Conservation (phyloP, 1,139 yeast species). For the Pneumocystis murina region DNA sequence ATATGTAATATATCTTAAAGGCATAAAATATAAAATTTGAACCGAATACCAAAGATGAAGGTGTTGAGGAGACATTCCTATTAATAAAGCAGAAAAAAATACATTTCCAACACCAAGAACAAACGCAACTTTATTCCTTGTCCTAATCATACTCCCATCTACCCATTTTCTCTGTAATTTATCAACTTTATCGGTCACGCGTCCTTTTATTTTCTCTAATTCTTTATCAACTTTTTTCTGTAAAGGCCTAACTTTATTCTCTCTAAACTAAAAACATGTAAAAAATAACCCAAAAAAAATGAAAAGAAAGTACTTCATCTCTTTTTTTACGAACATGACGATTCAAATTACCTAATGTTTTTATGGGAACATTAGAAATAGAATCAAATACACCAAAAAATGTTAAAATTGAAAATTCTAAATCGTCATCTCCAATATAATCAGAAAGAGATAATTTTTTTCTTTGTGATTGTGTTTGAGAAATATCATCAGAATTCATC, state of each 20-base stretch:
- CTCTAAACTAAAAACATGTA: neutral
- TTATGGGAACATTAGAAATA: neutral
- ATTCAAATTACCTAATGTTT: neutral
- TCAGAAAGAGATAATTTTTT: neutral
- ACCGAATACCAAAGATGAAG: slow-evolving; percentile 65
- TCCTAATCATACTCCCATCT: slow-evolving; percentile 28
- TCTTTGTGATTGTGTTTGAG: neutral
- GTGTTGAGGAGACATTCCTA: slow-evolving; percentile 63
- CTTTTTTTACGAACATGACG: neutral
- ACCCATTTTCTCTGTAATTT: slow-evolving; percentile 45
- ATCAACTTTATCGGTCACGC: slow-evolving; percentile 29
- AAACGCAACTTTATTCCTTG: slow-evolving; percentile 70
- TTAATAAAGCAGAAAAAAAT: slow-evolving; percentile 56
- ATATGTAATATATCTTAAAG: slow-evolving; percentile 71
- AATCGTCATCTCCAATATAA: neutral
- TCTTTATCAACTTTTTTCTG: slow-evolving; percentile 17
- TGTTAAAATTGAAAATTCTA: neutral
- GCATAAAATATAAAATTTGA: slow-evolving; percentile 52
- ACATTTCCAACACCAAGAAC: slow-evolving; percentile 56
- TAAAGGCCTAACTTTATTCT: neutral
- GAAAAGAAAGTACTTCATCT: neutral
- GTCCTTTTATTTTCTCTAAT: slow-evolving; percentile 21
- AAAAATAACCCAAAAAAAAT: neutral
- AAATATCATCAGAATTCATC: neutral
- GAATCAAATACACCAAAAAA: neutral